Base-by-base conservation (phyloP, 345 rosid species). In the Pelargonium nanum region DNA sequence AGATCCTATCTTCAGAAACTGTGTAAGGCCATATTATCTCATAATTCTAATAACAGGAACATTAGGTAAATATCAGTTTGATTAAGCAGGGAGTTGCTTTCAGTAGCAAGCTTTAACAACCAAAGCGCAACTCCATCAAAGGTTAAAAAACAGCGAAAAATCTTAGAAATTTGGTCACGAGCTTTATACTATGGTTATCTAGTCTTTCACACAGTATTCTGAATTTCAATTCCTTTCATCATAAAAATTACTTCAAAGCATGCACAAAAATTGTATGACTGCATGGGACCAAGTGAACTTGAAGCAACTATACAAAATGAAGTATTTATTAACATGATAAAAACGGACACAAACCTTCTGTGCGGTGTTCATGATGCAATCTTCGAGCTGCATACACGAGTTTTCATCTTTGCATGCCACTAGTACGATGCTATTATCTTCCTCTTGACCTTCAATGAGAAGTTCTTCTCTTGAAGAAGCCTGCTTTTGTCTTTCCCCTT, bases 341-440 rank as follows among this genome's bases (percentile, higher is more conserved):
- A 23, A 24, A 26, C 10, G 62, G 50, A 26, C 26, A 50, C 26
- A 61, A 66, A 84, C 99, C 95, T 85, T 84, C 32, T 75, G 83
- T 21, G 94, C 68, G 72, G 77, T 68, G 51, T 87, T 78, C 19
- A 51, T 78, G 69, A 93, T 81, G 77, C 83, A 85, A 78, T 93
- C 97, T 77, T 89, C 90, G 56, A 93, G 94, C 77, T 93, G 99
- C 99, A 89, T 78, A 76, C 99, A 89, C 50, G 97, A 87, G 6
- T 84, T 68, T 64, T 93, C 99, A 70, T 93, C 99, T 77, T 87
- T 89, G 79, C 97, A 89, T 32, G 88, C 97, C 76, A 93, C 89
- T 55, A 89, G 82, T 63, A 85, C 87, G 55, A 87, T 83, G 61
- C 87, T 80, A 69, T 71, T 75, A 65, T 80, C 80, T 40, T 57